A percentile compares a stretch with the other conserved stretches of the same genome.
These are phyloP conservation scores for Metschnikowia lunata DNA, from an alignment of 805 yeast genomes.

Conservation along the genomic window DNA sequence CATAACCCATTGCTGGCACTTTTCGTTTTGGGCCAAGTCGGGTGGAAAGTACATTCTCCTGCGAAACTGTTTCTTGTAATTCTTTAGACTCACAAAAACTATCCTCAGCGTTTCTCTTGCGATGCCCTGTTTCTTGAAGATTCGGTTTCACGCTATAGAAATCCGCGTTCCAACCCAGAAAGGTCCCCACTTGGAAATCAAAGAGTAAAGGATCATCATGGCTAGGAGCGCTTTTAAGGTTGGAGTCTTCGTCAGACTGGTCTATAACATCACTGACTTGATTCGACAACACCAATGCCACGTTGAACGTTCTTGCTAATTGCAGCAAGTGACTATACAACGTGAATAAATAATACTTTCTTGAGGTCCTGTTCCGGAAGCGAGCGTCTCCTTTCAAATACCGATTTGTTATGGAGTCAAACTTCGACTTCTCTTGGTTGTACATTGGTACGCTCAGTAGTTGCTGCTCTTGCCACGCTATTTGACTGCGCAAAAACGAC, in stretches of 20 bases:
- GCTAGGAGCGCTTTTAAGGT: not conserved
- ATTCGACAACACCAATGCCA: constrained; percentile 70
- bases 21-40: constrained; percentile 7
- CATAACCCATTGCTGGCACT: constrained; percentile 17
- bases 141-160: not conserved
- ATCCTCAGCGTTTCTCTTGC: not conserved
- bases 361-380: constrained; percentile 29
- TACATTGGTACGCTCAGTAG: constrained; percentile 7
- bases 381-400: constrained; percentile 11
- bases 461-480: constrained; percentile 13
- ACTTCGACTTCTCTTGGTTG: constrained; percentile 15
- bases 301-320: constrained; percentile 42
- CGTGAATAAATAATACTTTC: constrained; percentile 39
- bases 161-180: constrained; percentile 64
- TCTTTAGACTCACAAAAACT: not conserved
- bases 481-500: constrained; percentile 8
- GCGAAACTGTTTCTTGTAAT: not conserved
- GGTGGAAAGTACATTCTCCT: not conserved
- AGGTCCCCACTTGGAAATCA: constrained; percentile 68
- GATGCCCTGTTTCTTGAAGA: not conserved
- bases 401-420: constrained; percentile 27
- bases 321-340: constrained; percentile 46
- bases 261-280: constrained; percentile 65
- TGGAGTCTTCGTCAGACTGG: not conserved
- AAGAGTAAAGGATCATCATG: constrained; percentile 34